Percentiles rank a stretch among this genome's conserved stretches.
These are phyloP conservation scores for Durotheca rogersii DNA, from an alignment of 495 filamentous ascomycete genomes.

Conservation along the genomic window DNA sequence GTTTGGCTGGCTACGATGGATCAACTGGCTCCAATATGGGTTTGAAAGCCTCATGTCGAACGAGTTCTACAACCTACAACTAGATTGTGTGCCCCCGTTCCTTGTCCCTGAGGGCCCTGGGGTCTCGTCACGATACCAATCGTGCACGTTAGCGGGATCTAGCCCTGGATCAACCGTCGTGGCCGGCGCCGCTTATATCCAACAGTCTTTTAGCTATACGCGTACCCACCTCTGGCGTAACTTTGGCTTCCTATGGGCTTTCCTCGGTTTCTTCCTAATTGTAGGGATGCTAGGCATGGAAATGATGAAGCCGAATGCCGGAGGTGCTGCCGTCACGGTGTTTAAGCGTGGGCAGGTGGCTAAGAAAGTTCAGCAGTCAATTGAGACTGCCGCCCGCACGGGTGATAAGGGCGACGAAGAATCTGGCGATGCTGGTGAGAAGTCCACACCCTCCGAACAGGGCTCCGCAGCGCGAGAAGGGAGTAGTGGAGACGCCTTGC, in stretches of 20 bases:
- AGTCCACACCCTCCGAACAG: constrained; percentile 6
- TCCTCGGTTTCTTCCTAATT: constrained; percentile 62
- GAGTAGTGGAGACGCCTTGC: constrained; percentile 13
- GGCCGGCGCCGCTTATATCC: constrained; percentile 53
- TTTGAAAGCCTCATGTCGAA: constrained; percentile 75
- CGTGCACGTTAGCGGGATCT: constrained; percentile 59
- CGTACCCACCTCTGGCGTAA: constrained; percentile 68
- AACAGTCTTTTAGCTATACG: constrained; percentile 56
- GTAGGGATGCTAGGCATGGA: constrained; percentile 67
- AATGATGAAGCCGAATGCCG: constrained; percentile 67
- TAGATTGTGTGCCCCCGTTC: constrained; percentile 36
- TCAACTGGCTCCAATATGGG: constrained; percentile 37
- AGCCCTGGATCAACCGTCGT: constrained; percentile 49
- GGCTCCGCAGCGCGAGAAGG: constrained; percentile 3
- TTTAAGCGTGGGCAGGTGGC: constrained; percentile 44
- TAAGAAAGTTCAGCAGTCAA: constrained; percentile 28
- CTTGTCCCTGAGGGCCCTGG: constrained; percentile 45
- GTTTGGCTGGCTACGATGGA: constrained; percentile 32
- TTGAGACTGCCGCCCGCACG: constrained; percentile 27
- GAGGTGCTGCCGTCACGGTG: constrained; percentile 68
- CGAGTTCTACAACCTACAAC: constrained; percentile 65
- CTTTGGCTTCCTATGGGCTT: constrained; percentile 65
- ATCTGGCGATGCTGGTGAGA: constrained; percentile 17
- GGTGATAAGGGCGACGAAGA: constrained; percentile 23
- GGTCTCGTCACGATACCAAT: constrained; percentile 46